Conservation (phyloP, 2,329 filamentous ascomycete genomes). For the Nemania sp. region DNA sequence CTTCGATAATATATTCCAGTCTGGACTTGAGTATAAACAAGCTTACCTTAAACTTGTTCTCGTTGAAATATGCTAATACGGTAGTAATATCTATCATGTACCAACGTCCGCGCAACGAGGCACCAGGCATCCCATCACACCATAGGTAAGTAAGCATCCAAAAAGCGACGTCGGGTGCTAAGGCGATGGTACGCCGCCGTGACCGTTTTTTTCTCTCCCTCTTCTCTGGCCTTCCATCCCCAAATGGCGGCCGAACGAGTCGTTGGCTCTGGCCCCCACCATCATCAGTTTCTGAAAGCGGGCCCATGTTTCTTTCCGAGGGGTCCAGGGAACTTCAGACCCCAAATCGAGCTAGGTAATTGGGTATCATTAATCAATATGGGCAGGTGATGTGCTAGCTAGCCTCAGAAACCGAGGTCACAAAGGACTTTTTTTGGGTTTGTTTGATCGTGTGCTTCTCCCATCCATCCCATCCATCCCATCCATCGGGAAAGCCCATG, state of each 20-base stretch:
- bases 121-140: neutral
- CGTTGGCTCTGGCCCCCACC: conserved; percentile 28
- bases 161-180: neutral
- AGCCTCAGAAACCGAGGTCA: neutral
- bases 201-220: conserved; percentile 7
- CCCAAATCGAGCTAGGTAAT: neutral
- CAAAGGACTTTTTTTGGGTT: no score
- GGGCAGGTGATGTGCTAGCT: neutral
- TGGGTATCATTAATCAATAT: no score
- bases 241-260: conserved; percentile 25
- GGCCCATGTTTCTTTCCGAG: conserved; percentile 17
- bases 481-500: no score
- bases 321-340: neutral
- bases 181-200: conserved; percentile 3
- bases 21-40: no score
- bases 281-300: conserved; percentile 28
- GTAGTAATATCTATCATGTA: neutral
- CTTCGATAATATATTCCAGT: no score
- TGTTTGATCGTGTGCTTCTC: neutral
- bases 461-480: neutral
- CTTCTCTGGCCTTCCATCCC: conserved; percentile 29
- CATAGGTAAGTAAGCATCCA: no score
- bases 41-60: no score
- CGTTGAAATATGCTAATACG: no score
- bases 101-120: neutral